These are phyloP conservation scores for Deinandra increscens DNA, from an alignment of 129 eudicot genomes.

Conservation along the genomic window DNA sequence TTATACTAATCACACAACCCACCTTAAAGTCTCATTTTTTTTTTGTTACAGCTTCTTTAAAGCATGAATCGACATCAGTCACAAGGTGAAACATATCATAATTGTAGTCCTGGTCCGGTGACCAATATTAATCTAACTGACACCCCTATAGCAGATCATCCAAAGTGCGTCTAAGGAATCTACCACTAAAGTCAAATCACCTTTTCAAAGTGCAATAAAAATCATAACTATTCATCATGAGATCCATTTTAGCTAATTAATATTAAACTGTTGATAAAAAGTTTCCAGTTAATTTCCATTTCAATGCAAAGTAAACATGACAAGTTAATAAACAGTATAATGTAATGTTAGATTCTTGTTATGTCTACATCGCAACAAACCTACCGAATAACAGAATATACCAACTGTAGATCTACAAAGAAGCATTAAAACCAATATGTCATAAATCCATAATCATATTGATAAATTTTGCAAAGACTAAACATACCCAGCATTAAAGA, in stretches of 20 bases:
- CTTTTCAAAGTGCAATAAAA: neutral
- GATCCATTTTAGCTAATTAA: neutral
- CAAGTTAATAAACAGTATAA: neutral
- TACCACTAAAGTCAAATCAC: constrained; percentile 20
- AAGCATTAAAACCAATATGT: constrained; percentile 10
- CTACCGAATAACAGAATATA: neutral
- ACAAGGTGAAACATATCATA: constrained; percentile 13
- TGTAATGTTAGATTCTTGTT: constrained; percentile 20
- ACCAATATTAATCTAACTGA: neutral
- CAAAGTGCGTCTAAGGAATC: constrained; percentile 19
- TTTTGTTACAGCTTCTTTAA: constrained; percentile 10
- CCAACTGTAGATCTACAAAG: neutral
- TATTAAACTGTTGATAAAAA: constrained; percentile 6
- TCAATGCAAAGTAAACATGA: constrained; percentile 11
- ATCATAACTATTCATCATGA: neutral
- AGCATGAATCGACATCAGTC: constrained; percentile 13
- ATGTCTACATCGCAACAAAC: constrained; percentile 16
- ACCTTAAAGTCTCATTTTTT: constrained; percentile 12
- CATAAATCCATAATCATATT: constrained; percentile 20
- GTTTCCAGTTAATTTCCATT: neutral
- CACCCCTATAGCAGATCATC: constrained; percentile 14
- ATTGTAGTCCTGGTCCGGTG: constrained; percentile 1
- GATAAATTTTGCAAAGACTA: neutral
- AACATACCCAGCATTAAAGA: constrained; percentile 87
- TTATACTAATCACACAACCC: constrained; percentile 2